Percentiles rank a stretch among this genome's conserved stretches.
Evolutionary conservation across 345 rosid genomes (phyloP).

Genomic region (Salix exigua): DNA sequence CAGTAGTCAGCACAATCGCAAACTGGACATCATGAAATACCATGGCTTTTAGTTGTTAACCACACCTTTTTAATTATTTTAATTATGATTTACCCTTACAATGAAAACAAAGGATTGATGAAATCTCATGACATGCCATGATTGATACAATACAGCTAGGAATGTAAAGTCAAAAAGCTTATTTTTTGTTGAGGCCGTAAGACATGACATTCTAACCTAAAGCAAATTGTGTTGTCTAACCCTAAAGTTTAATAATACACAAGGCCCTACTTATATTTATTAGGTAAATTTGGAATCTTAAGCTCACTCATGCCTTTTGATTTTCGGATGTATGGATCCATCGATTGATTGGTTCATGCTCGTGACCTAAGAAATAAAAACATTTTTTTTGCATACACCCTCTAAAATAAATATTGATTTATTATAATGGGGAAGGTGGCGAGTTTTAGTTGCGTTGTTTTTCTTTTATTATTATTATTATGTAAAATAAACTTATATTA

Average conservation of each 20-base stretch:
- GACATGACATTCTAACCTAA: conserved; percentile 22
- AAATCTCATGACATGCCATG: conserved; percentile 8
- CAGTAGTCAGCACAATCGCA: no score
- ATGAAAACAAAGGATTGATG: not conserved
- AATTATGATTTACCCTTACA: not conserved
- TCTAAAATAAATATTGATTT: no score
- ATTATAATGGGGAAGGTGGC: no score
- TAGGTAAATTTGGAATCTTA: not conserved
- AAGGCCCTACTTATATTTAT: not conserved
- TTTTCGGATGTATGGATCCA: not conserved
- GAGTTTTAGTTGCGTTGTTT: no score
- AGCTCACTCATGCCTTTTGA: not conserved
- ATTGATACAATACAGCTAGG: not conserved
- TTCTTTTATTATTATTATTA: no score
- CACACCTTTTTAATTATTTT: not conserved
- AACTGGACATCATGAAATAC: not conserved
- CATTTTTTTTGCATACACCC: not conserved
- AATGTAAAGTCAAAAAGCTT: not conserved
- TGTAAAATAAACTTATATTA: no score
- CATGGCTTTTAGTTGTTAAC: not conserved
- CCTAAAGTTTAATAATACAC: not conserved
- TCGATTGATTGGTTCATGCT: not conserved
- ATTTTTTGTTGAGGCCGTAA: conserved; percentile 1
- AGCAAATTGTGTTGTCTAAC: not conserved
- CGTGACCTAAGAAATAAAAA: not conserved